These are phyloP conservation scores for Yamagishiella unicocca DNA, from an alignment of 139 green algal genomes.

Conservation along the genomic window DNA sequence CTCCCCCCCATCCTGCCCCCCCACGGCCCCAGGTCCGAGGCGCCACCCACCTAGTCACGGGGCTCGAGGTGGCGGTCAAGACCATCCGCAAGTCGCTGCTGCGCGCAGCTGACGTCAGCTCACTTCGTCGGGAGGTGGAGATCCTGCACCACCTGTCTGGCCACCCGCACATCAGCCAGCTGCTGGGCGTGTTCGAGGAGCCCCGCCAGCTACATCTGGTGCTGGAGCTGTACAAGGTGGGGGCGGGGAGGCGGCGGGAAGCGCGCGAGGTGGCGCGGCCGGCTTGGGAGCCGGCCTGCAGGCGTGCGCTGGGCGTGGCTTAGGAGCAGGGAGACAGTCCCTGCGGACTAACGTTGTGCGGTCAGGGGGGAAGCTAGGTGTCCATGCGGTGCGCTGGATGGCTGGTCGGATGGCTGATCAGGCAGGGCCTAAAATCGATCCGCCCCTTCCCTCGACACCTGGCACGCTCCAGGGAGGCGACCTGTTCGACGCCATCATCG, in stretches of 20 bases:
- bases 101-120: slow-evolving; percentile 78
- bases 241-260: background rate
- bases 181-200: slow-evolving; percentile 55
- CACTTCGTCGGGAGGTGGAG: slow-evolving; percentile 78
- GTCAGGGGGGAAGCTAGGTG: no score
- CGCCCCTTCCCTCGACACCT: background rate
- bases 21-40: slow-evolving; percentile 20
- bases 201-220: slow-evolving; percentile 54
- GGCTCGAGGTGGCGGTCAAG: slow-evolving; percentile 87
- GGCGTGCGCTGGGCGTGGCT: no score
- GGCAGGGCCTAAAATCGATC: no score
- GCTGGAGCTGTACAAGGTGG: slow-evolving; percentile 75
- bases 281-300: no score
- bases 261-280: no score
- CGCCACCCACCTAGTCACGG: slow-evolving; percentile 43
- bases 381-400: no score
- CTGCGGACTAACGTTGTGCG: no score
- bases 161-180: slow-evolving; percentile 66
- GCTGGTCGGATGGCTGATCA: no score
- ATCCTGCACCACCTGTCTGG: slow-evolving; percentile 94
- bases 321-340: no score
- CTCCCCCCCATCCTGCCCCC: no score
- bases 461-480: slow-evolving; percentile 56
- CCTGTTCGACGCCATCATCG: slow-evolving; percentile 68
- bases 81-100: slow-evolving; percentile 86